phyloP scores from a whole-genome alignment of 2,329 filamentous ascomycete species.

The Hirsutella minnesotensis region DNA sequence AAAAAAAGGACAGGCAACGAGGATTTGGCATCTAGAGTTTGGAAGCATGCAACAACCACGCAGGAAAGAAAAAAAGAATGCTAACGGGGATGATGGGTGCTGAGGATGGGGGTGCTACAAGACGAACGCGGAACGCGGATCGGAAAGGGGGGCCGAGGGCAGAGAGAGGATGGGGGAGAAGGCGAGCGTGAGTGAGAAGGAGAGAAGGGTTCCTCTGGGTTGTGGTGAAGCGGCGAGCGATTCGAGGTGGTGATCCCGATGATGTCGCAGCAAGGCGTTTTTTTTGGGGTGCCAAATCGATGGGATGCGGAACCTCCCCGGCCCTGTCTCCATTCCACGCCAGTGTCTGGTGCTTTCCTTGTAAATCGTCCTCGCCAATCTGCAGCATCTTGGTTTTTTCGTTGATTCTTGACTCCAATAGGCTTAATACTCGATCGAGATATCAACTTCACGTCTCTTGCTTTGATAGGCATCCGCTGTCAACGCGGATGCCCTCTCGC shows the following conservation, averaged over 20 bases:
- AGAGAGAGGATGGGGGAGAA: not conserved
- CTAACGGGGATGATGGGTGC: not conserved
- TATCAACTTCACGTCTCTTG: too few relatives aligned
- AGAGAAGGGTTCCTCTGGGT: too few relatives aligned
- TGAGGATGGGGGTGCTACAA: not conserved
- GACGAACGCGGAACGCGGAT: not conserved
- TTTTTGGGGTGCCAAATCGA: not conserved
- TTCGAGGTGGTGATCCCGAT: constrained; percentile 3
- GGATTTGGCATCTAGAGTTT: too few relatives aligned
- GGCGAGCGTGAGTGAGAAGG: not conserved
- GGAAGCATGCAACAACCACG: too few relatives aligned
- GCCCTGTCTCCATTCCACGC: not conserved
- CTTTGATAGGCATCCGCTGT: too few relatives aligned
- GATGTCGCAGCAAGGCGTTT: constrained; percentile 5
- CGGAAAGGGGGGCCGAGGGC: not conserved
- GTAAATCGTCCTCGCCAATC: too few relatives aligned
- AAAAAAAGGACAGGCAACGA: not conserved
- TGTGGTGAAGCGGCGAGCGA: constrained; percentile 1
- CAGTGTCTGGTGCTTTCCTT: not conserved
- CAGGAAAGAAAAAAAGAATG: not conserved
- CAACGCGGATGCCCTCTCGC: too few relatives aligned
- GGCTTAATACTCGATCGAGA: too few relatives aligned
- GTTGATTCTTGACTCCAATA: too few relatives aligned
- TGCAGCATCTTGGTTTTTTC: too few relatives aligned
- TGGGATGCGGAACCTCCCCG: not conserved